Conservation (phyloP, 148 eudicot species). For the Salicornia ramosissima region DNA sequence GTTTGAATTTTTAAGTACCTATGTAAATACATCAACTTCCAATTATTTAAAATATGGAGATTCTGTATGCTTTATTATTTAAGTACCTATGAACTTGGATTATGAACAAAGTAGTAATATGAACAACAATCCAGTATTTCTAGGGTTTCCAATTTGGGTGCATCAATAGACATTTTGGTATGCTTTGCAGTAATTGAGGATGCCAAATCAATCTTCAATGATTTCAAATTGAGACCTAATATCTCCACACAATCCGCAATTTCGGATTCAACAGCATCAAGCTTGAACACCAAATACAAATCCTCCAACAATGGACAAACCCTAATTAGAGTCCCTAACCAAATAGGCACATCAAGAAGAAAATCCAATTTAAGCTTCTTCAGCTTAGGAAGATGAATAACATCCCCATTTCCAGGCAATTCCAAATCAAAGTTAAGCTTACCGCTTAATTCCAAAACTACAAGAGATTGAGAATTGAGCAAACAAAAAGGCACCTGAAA, state of each 20-base stretch:
- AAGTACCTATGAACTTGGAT: neutral
- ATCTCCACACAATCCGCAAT: neutral
- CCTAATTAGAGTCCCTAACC: neutral
- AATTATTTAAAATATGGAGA: no score
- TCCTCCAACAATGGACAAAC: slow-evolving; percentile 12
- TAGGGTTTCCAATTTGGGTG: neutral
- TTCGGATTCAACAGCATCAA: neutral
- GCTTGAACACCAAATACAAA: neutral
- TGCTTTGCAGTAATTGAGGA: no score
- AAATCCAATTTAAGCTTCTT: neutral
- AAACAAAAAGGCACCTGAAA: neutral
- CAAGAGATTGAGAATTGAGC: neutral
- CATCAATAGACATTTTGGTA: neutral
- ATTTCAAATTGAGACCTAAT: neutral
- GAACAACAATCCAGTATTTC: neutral
- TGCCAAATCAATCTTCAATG: neutral
- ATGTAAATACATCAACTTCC: no score
- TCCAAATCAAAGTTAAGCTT: neutral
- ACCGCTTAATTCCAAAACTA: neutral
- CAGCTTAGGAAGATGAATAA: slow-evolving; percentile 12
- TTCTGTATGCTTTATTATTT: no score
- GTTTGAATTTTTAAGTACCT: no score
- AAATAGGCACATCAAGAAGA: neutral
- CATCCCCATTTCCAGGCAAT: neutral
- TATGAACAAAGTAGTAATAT: neutral